Evolutionary conservation across 306 rosid species (phyloP).

Genomic region (Castanopsis chinensis): DNA sequence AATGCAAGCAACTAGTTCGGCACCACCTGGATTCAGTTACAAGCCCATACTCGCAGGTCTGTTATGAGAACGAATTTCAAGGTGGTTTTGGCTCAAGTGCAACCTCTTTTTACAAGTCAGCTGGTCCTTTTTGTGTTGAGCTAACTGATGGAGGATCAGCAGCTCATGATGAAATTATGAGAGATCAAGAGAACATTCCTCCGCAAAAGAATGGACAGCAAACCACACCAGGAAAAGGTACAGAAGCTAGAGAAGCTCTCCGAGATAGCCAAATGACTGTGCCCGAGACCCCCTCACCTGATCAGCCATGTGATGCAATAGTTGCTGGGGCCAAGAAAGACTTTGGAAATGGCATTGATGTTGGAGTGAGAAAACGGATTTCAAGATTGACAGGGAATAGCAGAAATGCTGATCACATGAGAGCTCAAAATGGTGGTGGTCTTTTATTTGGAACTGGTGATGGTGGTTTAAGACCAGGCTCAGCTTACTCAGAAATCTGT

Average conservation of each 20-base stretch:
- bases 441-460: slow-evolving; percentile 58
- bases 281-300: slow-evolving; percentile 89
- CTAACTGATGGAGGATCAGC: slow-evolving; percentile 56
- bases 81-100: slow-evolving; percentile 41
- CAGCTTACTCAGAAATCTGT: slow-evolving; percentile 79
- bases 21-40: slow-evolving; percentile 96
- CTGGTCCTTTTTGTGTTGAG: slow-evolving; percentile 58
- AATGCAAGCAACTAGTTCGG: slow-evolving; percentile 83
- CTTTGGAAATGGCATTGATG: slow-evolving; percentile 57
- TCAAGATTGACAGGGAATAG: slow-evolving; percentile 60
- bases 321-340: slow-evolving; percentile 57
- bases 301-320: slow-evolving; percentile 51
- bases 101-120: slow-evolving; percentile 48
- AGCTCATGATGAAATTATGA: slow-evolving; percentile 37
- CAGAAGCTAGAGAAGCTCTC: slow-evolving; percentile 58
- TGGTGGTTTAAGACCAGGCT: slow-evolving; percentile 45
- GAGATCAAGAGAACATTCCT: slow-evolving; percentile 81
- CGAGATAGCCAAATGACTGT: slow-evolving; percentile 74
- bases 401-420: slow-evolving; percentile 42
- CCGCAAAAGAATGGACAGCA: slow-evolving; percentile 65
- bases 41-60: slow-evolving; percentile 91
- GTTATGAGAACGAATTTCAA: slow-evolving; percentile 67
- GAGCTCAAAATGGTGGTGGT: slow-evolving; percentile 50
- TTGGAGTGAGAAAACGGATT: slow-evolving; percentile 64
- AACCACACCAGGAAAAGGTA: slow-evolving; percentile 77